phyloP scores from a whole-genome alignment of 495 filamentous ascomycete species.

The Oleoguttula mirabilis region DNA sequence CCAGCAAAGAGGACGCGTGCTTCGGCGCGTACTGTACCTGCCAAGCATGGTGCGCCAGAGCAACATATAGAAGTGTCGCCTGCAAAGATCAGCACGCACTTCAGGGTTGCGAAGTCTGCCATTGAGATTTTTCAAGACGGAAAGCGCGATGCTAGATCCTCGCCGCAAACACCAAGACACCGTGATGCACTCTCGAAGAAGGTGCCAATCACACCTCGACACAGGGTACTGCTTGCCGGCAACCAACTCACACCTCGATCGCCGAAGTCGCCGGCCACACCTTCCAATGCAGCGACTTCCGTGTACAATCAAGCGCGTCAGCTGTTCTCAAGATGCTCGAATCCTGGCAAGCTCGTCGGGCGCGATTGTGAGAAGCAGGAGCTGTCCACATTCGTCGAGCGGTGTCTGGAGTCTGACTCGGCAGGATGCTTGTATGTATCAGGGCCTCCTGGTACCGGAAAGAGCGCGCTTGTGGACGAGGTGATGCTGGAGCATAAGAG shows the following conservation, averaged over 20 bases:
- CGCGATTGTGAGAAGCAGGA: conserved; percentile 68
- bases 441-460: conserved; percentile 90
- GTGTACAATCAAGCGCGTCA: conserved; percentile 82
- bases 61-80: conserved; percentile 22
- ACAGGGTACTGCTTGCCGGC: conserved; percentile 49
- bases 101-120: conserved; percentile 21
- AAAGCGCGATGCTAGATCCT: conserved; percentile 20
- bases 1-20: neutral
- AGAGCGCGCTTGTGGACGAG: conserved; percentile 82
- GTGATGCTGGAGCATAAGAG: conserved; percentile 49
- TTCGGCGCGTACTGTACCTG: conserved; percentile 13
- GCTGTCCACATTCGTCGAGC: conserved; percentile 55
- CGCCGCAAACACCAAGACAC: conserved; percentile 55
- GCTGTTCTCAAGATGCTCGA: conserved; percentile 67
- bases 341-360: conserved; percentile 66
- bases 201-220: conserved; percentile 55
- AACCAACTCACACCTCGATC: conserved; percentile 42
- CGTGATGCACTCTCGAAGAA: conserved; percentile 51
- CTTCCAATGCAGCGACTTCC: conserved; percentile 44
- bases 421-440: conserved; percentile 92
- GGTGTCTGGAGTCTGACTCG: conserved; percentile 44
- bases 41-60: conserved; percentile 26
- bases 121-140: conserved; percentile 17
- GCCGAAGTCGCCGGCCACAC: conserved; percentile 52
- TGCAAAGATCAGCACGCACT: conserved; percentile 25